Evolutionary conservation across 768 basidiomycete species (phyloP).

Genomic region (Hebeloma cylindrosporum): DNA sequence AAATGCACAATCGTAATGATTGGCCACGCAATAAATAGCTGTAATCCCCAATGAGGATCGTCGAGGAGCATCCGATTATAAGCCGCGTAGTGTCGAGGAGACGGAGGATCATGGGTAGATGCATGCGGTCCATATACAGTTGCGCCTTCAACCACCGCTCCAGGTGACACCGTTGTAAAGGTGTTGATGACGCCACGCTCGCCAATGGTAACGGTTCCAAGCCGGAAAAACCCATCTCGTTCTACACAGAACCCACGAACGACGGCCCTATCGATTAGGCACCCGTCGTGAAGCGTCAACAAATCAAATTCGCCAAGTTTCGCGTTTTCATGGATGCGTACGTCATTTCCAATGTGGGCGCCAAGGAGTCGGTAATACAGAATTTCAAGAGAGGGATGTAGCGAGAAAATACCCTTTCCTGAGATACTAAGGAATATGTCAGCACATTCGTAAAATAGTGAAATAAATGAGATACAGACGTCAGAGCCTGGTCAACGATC

Average conservation of each 20-base stretch:
- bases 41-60: conserved; percentile 32
- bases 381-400: conserved; percentile 35
- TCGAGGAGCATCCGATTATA: conserved; percentile 39
- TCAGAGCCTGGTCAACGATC: conserved; percentile 40
- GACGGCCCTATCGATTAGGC: conserved; percentile 39
- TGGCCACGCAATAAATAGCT: conserved; percentile 40
- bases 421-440: too few species aligned
- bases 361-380: conserved; percentile 48
- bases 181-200: conserved; percentile 41
- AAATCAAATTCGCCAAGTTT: conserved; percentile 46
- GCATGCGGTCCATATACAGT: conserved; percentile 47
- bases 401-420: conserved; percentile 43
- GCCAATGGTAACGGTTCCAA: conserved; percentile 40
- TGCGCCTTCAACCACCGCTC: conserved; percentile 34
- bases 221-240: conserved; percentile 43
- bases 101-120: conserved; percentile 39
- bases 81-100: conserved; percentile 36
- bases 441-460: too few species aligned
- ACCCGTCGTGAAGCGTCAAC: conserved; percentile 42
- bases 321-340: conserved; percentile 38
- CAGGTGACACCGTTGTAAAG: conserved; percentile 43
- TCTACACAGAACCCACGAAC: conserved; percentile 48
- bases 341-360: conserved; percentile 41
- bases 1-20: conserved; percentile 35
- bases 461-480: conserved; percentile 20